phyloP scores from a whole-genome alignment of 2,329 filamentous ascomycete genomes.

The Pseudogymnoascus sp. region DNA sequence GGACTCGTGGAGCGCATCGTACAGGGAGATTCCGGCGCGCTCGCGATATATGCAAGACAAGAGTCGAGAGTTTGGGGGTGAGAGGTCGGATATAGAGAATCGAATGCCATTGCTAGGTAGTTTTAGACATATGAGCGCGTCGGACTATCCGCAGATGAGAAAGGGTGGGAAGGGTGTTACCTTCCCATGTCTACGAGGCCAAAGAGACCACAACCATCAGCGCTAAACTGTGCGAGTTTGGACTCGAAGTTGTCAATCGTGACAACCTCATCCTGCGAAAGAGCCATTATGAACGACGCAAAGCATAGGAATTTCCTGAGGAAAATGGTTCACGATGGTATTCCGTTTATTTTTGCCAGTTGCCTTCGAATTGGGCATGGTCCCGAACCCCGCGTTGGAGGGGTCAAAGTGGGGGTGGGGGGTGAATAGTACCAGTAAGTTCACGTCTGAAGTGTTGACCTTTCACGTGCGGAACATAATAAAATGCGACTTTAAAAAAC shows the following conservation, averaged over 20 bases:
- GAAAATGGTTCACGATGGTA: background rate
- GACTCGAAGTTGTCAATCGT: slow-evolving; percentile 24
- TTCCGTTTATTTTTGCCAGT: background rate
- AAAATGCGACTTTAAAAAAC: background rate
- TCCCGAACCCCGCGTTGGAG: background rate
- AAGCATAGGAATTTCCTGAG: background rate
- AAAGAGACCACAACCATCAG: slow-evolving; percentile 20
- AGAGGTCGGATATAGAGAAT: slow-evolving; percentile 80
- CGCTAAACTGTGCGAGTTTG: slow-evolving; percentile 21
- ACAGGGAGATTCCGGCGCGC: slow-evolving; percentile 74
- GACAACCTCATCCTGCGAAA: slow-evolving; percentile 19
- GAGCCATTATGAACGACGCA: slow-evolving; percentile 13
- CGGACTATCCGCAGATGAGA: background rate
- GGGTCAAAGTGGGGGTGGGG: background rate
- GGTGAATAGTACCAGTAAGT: background rate
- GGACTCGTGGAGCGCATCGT: slow-evolving; percentile 63
- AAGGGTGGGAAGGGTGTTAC: slow-evolving; percentile 16
- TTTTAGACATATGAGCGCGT: slow-evolving; percentile 11
- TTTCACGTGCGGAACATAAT: background rate
- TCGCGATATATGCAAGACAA: slow-evolving; percentile 71
- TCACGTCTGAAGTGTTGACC: background rate
- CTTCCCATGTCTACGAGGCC: slow-evolving; percentile 30
- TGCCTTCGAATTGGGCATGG: background rate
- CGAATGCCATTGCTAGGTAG: slow-evolving; percentile 76
- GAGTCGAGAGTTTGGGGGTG: slow-evolving; percentile 60